Conservation (phyloP, 1,139 yeast genomes). For the Scheffersomyces parashehatae region DNA sequence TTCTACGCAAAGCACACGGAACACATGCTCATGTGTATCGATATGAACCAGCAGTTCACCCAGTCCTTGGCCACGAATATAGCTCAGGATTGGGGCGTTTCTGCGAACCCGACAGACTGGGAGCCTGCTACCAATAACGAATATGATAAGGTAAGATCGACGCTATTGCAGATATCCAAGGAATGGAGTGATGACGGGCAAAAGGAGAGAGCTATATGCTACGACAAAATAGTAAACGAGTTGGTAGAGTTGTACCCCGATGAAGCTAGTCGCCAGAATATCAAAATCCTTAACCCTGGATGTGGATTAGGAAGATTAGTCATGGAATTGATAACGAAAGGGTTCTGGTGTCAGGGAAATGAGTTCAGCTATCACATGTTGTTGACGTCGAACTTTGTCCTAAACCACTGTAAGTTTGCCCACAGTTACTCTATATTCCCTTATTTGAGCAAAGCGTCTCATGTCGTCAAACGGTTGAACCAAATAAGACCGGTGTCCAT, state of each 20-base stretch:
- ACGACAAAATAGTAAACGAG: slow-evolving; percentile 46
- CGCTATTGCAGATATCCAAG: slow-evolving; percentile 63
- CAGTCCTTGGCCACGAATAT: slow-evolving; percentile 47
- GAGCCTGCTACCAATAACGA: slow-evolving; percentile 43
- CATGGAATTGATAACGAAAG: slow-evolving; percentile 65
- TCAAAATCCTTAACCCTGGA: slow-evolving; percentile 72
- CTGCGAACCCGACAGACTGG: slow-evolving; percentile 46
- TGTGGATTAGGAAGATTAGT: slow-evolving; percentile 81
- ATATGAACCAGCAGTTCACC: slow-evolving; percentile 50
- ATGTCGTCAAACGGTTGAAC: slow-evolving; percentile 41
- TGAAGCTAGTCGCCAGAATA: slow-evolving; percentile 31
- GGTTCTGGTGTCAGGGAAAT: slow-evolving; percentile 81
- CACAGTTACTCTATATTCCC: slow-evolving; percentile 51
- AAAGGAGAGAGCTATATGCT: slow-evolving; percentile 51
- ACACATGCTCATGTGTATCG: slow-evolving; percentile 47
- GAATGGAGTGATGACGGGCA: slow-evolving; percentile 76
- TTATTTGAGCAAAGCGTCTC: slow-evolving; percentile 52
- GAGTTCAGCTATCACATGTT: slow-evolving; percentile 85
- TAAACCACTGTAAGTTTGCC: slow-evolving; percentile 51
- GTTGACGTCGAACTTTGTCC: slow-evolving; percentile 60
- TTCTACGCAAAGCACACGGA: slow-evolving; percentile 54
- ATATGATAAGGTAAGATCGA: slow-evolving; percentile 60
- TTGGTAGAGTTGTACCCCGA: slow-evolving; percentile 47
- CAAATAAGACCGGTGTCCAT: slow-evolving; percentile 53
- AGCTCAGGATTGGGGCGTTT: slow-evolving; percentile 57